Conservation (phyloP, 768 basidiomycete genomes). For the Russula compacta region DNA sequence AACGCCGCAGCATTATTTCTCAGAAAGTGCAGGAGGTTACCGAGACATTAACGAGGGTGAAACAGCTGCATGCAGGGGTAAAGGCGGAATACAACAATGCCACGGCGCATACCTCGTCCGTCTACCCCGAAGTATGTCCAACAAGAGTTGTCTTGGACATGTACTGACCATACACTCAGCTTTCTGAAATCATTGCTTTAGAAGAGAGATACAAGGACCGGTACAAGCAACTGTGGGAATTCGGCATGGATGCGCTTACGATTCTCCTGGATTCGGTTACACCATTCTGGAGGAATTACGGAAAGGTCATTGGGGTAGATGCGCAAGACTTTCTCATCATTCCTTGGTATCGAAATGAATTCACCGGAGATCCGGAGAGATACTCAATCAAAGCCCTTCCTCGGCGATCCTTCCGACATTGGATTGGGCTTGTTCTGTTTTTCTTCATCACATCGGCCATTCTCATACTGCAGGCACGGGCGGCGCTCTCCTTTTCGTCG, state of each 20-base stretch:
- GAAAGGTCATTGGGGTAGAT: slow-evolving; percentile 74
- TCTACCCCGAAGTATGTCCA: slow-evolving; percentile 62
- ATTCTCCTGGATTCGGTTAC: slow-evolving; percentile 68
- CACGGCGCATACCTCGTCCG: slow-evolving; percentile 56
- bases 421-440: slow-evolving; percentile 52
- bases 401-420: slow-evolving; percentile 55
- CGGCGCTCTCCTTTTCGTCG: slow-evolving; percentile 45
- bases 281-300: slow-evolving; percentile 75
- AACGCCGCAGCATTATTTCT: slow-evolving; percentile 36
- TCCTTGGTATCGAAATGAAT: slow-evolving; percentile 76
- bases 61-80: slow-evolving; percentile 42
- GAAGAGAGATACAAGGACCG: slow-evolving; percentile 76
- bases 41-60: slow-evolving; percentile 42
- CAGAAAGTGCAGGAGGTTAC: slow-evolving; percentile 41
- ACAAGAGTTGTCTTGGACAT: background rate
- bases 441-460: slow-evolving; percentile 39
- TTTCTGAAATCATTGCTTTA: slow-evolving; percentile 58
- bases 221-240: slow-evolving; percentile 74
- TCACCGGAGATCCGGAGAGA: slow-evolving; percentile 65
- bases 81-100: slow-evolving; percentile 61
- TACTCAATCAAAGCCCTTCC: slow-evolving; percentile 54
- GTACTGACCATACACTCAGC: slow-evolving; percentile 31
- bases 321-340: slow-evolving; percentile 74
- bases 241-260: slow-evolving; percentile 70
- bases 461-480: slow-evolving; percentile 46